A percentile compares a stretch with the other conserved stretches of the same genome.
phyloP scores from a whole-genome alignment of 306 rosid species.

The Quillaja saponaria region DNA sequence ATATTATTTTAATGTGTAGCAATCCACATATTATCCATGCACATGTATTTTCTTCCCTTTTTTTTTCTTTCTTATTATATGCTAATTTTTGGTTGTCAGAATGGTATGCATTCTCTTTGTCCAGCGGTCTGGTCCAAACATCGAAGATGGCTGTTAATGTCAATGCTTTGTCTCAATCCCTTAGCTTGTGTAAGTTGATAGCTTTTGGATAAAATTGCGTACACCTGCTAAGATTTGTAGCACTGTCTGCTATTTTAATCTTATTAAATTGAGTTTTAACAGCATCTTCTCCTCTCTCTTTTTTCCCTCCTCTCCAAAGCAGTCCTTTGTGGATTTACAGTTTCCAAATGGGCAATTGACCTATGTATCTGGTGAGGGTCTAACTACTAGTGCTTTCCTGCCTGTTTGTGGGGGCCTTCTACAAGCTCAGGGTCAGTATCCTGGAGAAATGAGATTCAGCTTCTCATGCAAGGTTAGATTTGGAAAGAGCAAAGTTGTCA shows the following conservation, averaged over 20 bases:
- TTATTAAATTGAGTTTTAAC: conserved; percentile 19
- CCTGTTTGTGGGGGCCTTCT: conserved; percentile 92
- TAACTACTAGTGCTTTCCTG: conserved; percentile 81
- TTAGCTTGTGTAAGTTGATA: conserved; percentile 84
- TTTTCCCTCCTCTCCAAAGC: conserved; percentile 14
- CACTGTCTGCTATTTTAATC: background rate
- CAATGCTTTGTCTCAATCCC: conserved; percentile 94
- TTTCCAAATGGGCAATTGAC: conserved; percentile 96
- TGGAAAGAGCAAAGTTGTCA: conserved; percentile 16
- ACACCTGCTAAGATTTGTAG: background rate
- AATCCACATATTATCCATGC: no score
- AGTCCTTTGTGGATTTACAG: conserved; percentile 98
- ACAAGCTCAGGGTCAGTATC: conserved; percentile 99
- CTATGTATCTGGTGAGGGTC: conserved; percentile 92
- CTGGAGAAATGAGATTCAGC: conserved; percentile 98
- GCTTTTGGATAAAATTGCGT: conserved; percentile 15
- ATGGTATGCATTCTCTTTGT: conserved; percentile 95
- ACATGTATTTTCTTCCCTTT: no score
- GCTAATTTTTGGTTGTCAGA: conserved; percentile 50
- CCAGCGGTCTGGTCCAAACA: conserved; percentile 99
- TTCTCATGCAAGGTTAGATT: conserved; percentile 86
- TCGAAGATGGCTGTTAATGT: conserved; percentile 95
- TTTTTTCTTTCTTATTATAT: no score
- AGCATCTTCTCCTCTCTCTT: background rate
- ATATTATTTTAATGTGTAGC: no score